Evolutionary conservation across 495 filamentous ascomycete genomes (phyloP).

Genomic region (Penicillium silybi): DNA sequence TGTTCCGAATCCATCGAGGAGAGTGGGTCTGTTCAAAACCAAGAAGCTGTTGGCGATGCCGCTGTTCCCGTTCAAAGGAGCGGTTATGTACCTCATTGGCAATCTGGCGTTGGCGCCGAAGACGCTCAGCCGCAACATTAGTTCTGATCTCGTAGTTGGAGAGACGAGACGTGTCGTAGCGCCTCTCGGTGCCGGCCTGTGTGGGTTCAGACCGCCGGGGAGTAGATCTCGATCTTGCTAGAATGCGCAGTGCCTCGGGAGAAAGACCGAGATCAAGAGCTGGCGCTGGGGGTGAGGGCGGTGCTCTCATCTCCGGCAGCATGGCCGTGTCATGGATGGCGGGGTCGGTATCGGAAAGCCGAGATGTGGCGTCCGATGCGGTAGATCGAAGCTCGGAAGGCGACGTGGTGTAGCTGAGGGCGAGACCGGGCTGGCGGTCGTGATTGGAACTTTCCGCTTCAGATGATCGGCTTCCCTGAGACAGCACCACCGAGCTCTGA

Average conservation of each 20-base stretch:
- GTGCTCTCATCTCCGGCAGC: not conserved
- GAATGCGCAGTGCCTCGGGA: constrained; percentile 20
- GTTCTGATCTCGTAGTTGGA: constrained; percentile 34
- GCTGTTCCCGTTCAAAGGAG: constrained; percentile 29
- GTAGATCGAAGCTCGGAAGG: constrained; percentile 31
- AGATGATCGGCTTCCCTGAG: constrained; percentile 28
- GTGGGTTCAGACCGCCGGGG: constrained; percentile 29
- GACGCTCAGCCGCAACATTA: constrained; percentile 40
- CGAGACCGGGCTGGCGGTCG: constrained; percentile 35
- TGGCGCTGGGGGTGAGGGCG: constrained; percentile 10
- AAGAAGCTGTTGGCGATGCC: constrained; percentile 31
- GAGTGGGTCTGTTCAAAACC: constrained; percentile 37
- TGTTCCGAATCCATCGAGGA: constrained; percentile 41
- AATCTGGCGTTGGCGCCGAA: constrained; percentile 39
- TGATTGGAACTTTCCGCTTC: constrained; percentile 19
- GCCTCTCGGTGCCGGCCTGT: constrained; percentile 22
- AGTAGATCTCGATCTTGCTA: constrained; percentile 32
- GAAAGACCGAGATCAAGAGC: constrained; percentile 7
- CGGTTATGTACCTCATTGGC: constrained; percentile 36
- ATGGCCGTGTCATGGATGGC: constrained; percentile 9
- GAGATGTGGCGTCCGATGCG: constrained; percentile 17
- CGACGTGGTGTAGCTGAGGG: constrained; percentile 38
- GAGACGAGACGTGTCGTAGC: constrained; percentile 28
- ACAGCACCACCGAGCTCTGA: constrained; percentile 43
- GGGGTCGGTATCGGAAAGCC: constrained; percentile 10